Evolutionary conservation across 306 rosid species (phyloP).

Genomic region (Sicyos baderoa): DNA sequence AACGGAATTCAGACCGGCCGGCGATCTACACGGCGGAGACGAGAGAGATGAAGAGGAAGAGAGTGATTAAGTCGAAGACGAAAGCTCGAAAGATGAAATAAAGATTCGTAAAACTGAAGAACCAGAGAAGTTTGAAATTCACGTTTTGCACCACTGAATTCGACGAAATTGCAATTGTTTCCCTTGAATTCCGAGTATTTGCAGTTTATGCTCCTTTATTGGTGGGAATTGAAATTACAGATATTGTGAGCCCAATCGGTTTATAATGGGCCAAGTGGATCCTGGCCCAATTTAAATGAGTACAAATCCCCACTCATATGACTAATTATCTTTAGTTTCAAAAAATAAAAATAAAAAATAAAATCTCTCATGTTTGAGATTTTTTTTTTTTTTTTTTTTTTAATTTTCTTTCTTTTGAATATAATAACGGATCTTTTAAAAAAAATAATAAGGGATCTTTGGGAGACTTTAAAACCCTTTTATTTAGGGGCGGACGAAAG

Average conservation of each 20-base stretch:
- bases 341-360: too few species aligned
- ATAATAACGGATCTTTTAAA: too few species aligned
- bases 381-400: too few species aligned
- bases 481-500: too few species aligned
- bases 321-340: too few species aligned
- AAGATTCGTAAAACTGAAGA: conserved; percentile 1
- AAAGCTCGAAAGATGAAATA: background rate
- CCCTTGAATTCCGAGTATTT: background rate
- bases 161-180: background rate
- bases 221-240: background rate
- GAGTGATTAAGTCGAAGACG: background rate
- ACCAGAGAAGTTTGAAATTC: background rate
- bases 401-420: too few species aligned
- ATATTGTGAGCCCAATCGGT: background rate
- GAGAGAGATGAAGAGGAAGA: conserved; percentile 1
- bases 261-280: too few species aligned
- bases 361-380: too few species aligned
- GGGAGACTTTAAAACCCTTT: too few species aligned
- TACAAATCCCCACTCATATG: too few species aligned
- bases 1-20: background rate
- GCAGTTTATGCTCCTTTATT: background rate
- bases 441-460: too few species aligned
- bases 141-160: background rate
- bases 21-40: background rate
- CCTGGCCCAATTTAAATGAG: too few species aligned